Evolutionary conservation across 2,329 filamentous ascomycete species (phyloP).

Genomic region (Calonectria leucothoes): DNA sequence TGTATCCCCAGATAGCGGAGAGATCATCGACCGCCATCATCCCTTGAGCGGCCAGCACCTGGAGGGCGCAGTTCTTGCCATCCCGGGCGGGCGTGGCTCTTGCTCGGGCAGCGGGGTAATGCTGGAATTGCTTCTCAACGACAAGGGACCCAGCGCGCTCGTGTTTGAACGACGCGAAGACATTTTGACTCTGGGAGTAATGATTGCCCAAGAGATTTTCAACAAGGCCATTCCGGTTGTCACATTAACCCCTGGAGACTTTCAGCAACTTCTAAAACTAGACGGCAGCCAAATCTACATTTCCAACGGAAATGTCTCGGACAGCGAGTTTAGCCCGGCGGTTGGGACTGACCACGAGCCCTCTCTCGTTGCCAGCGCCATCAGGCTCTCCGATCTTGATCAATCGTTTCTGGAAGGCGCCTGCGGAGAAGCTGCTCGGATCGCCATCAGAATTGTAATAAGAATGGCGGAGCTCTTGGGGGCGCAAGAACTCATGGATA

Average conservation of each 20-base stretch:
- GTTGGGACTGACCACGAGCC: not conserved
- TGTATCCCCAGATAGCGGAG: conserved; percentile 9
- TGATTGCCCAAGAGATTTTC: conserved; percentile 20
- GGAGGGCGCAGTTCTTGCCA: conserved; percentile 15
- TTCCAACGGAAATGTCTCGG: not conserved
- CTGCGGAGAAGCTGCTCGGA: conserved; percentile 24
- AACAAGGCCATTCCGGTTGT: conserved; percentile 11
- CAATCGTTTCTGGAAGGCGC: conserved; percentile 16
- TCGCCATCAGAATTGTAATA: conserved; percentile 28
- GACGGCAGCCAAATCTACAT: conserved; percentile 16
- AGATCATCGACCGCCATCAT: conserved; percentile 25
- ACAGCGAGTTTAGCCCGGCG: not conserved
- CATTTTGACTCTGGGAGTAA: conserved; percentile 23
- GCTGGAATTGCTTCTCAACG: conserved; percentile 18
- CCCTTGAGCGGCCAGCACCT: not conserved
- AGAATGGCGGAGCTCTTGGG: conserved; percentile 31
- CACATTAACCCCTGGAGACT: not conserved
- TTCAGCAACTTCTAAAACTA: not conserved
- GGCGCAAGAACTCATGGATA: conserved; percentile 27
- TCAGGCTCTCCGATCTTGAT: conserved; percentile 26
- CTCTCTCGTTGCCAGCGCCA: not conserved
- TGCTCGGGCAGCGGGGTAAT: conserved; percentile 23
- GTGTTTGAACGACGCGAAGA: conserved; percentile 18
- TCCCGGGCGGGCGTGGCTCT: conserved; percentile 25
- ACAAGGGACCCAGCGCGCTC: conserved; percentile 13